These are phyloP conservation scores for Pseudozyma sp. DNA, from an alignment of 1,284 basidiomycete species.

Conservation along the genomic window DNA sequence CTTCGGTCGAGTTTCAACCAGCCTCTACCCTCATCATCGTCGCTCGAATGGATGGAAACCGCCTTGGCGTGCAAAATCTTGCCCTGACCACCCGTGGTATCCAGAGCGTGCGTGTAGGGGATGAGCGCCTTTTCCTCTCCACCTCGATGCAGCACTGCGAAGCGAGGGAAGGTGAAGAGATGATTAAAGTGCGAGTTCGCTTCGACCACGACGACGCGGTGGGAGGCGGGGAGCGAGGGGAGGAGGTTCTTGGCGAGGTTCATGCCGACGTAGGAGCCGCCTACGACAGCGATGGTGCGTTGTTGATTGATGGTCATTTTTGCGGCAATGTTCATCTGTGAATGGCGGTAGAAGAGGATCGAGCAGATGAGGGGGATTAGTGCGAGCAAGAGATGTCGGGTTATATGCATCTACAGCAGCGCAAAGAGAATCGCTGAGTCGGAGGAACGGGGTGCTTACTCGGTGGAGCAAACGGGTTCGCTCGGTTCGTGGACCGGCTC, in stretches of 20 bases:
- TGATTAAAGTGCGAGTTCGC: conserved; percentile 71
- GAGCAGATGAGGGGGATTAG: conserved; percentile 1
- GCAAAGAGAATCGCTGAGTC: too few species aligned
- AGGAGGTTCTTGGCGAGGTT: conserved; percentile 67
- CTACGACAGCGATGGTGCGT: conserved; percentile 39
- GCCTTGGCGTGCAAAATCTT: conserved; percentile 33
- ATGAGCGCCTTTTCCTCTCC: conserved; percentile 74
- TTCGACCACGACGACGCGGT: conserved; percentile 71
- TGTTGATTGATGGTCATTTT: conserved; percentile 8
- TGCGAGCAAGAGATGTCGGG: background rate
- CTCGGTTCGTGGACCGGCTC: too few species aligned
- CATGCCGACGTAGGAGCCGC: conserved; percentile 46
- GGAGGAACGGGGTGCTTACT: too few species aligned
- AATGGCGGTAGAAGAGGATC: background rate
- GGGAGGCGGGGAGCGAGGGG: conserved; percentile 66
- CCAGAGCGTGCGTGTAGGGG: conserved; percentile 75
- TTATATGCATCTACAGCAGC: background rate
- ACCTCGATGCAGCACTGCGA: conserved; percentile 70
- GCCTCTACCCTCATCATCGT: background rate
- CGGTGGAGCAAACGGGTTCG: too few species aligned
- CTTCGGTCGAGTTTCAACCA: conserved; percentile 25
- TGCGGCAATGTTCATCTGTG: conserved; percentile 11
- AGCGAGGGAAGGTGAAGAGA: conserved; percentile 73
- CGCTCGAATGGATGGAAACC: conserved; percentile 13
- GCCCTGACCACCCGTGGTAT: background rate